Evolutionary conservation across 768 basidiomycete species (phyloP), one percentile per base, ranked within the genome.

Genomic region (Nidularia sp.): DNA sequence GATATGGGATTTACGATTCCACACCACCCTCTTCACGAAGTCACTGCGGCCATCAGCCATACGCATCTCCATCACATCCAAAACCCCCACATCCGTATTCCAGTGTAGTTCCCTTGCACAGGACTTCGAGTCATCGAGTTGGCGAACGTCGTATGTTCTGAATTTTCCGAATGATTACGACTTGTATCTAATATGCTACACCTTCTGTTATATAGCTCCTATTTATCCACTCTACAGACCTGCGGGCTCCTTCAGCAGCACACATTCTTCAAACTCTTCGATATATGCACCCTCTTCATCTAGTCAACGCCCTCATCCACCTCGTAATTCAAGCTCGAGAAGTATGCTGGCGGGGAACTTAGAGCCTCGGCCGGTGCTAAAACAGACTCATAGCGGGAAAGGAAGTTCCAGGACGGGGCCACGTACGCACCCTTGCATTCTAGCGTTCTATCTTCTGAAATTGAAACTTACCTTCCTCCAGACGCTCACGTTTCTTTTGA

Each of bases 191-290:
- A 45, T 36, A 18, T 55, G 41, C 34, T 55, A 39, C 56, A 56
- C 43, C 53, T 52, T 22, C 18, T 29, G 36, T 53, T 34, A 6
- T 47, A 56, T 33, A 57, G 61, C 62, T 15, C 43, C 58, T 10
- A 57, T 58, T 5, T 60, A 64, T 46, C 65, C 64, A 9, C 48
- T 61, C 12, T 68, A 60, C 34, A 58, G 57, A 35, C 60, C 60
- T 13, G 58, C 56, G 5, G 53, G 51, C 36, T 67, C 69, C 5
- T 61, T 66, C 55, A 59, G 59, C 8, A 81, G 80, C 45, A 77
- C 77, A 42, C 74, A 76, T 18, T 77, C 73, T 50, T 81, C 79
- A 4, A 77, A 68, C 54, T 77, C 77, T 7, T 83, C 82, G 0
- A 58, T 79, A 34, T 69, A 65, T 69, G 35, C 69, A 70, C 22